Percentiles rank a stretch among this genome's conserved stretches.
Evolutionary conservation across 345 rosid species (phyloP).

Genomic region (Brassica carinata): DNA sequence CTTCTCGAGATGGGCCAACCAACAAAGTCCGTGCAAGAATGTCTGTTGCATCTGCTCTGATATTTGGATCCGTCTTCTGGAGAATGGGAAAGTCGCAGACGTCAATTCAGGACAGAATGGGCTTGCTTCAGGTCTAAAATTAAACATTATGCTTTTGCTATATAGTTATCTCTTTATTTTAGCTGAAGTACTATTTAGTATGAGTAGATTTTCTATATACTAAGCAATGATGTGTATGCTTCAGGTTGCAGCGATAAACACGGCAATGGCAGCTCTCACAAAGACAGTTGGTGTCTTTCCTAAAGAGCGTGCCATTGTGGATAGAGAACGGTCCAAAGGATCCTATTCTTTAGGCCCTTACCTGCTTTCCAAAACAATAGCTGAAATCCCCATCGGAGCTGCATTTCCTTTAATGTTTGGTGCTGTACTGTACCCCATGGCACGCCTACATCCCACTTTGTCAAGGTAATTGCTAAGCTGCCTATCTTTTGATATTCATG

Average conservation of each 20-base stretch:
- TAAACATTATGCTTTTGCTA: slow-evolving; percentile 8
- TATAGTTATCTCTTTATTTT: background rate
- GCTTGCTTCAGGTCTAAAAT: slow-evolving; percentile 82
- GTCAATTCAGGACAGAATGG: slow-evolving; percentile 96
- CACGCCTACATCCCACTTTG: slow-evolving; percentile 81
- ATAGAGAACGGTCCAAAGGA: slow-evolving; percentile 91
- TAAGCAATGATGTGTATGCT: slow-evolving; percentile 25
- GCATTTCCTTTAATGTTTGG: slow-evolving; percentile 96
- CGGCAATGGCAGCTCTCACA: slow-evolving; percentile 99
- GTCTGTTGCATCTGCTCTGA: slow-evolving; percentile 96
- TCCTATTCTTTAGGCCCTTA: slow-evolving; percentile 90
- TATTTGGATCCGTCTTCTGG: slow-evolving; percentile 99
- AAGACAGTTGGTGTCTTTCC: slow-evolving; percentile 97
- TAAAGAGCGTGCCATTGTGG: slow-evolving; percentile 91
- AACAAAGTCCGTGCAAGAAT: slow-evolving; percentile 95
- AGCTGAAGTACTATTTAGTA: background rate
- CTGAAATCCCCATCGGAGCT: slow-evolving; percentile 93
- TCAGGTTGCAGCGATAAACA: slow-evolving; percentile 96
- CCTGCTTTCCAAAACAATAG: slow-evolving; percentile 87
- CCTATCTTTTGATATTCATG: slow-evolving; percentile 8
- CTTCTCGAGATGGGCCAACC: slow-evolving; percentile 97
- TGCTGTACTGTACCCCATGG: slow-evolving; percentile 91
- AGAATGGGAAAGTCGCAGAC: slow-evolving; percentile 95
- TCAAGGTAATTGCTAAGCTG: slow-evolving; percentile 53
- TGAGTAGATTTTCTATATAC: background rate